Percentiles rank a stretch among this genome's conserved stretches.
phyloP scores from a whole-genome alignment of 2,329 filamentous ascomycete species.

The Bipolaris bicolor region DNA sequence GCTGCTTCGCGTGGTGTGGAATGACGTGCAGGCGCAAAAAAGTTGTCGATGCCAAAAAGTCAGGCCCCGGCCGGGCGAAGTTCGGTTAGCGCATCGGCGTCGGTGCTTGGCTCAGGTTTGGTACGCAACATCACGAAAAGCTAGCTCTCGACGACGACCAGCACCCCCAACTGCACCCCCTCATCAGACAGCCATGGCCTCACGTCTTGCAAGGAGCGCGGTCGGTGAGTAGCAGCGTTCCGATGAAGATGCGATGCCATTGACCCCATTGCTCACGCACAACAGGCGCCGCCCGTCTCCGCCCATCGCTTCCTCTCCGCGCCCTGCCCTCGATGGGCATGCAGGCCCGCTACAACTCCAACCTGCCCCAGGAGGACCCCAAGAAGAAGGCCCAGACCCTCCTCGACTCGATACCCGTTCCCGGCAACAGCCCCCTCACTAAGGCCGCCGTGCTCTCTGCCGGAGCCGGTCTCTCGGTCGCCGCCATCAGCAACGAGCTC shows the following conservation, averaged over 20 bases:
- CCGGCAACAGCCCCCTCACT: conserved; percentile 88
- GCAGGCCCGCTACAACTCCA: conserved; percentile 74
- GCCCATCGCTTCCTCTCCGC: conserved; percentile 74
- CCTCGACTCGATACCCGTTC: conserved; percentile 88
- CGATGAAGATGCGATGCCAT: conserved; percentile 47
- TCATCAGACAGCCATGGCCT: conserved; percentile 80
- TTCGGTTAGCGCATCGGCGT: conserved; percentile 33
- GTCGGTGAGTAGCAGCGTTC: conserved; percentile 71
- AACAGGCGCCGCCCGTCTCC: conserved; percentile 86
- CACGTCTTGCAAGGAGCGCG: conserved; percentile 93
- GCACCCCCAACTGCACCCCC: conserved; percentile 47
- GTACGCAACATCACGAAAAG: conserved; percentile 35
- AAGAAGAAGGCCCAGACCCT: conserved; percentile 97
- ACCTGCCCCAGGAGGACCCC: conserved; percentile 83
- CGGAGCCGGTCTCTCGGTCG: conserved; percentile 85
- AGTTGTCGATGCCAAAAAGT: conserved; percentile 26
- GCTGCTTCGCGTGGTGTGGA: not conserved
- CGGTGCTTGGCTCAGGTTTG: conserved; percentile 26
- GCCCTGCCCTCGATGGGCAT: conserved; percentile 75
- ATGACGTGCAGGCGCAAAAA: conserved; percentile 10
- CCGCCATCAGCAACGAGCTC: conserved; percentile 98
- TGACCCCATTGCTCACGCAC: conserved; percentile 45
- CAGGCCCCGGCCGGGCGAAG: conserved; percentile 24
- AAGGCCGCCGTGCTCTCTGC: conserved; percentile 98
- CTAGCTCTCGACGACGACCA: conserved; percentile 32